These are phyloP conservation scores for Pharus latifolius DNA, from an alignment of 176 grass and related monocot species.

Conservation along the genomic window DNA sequence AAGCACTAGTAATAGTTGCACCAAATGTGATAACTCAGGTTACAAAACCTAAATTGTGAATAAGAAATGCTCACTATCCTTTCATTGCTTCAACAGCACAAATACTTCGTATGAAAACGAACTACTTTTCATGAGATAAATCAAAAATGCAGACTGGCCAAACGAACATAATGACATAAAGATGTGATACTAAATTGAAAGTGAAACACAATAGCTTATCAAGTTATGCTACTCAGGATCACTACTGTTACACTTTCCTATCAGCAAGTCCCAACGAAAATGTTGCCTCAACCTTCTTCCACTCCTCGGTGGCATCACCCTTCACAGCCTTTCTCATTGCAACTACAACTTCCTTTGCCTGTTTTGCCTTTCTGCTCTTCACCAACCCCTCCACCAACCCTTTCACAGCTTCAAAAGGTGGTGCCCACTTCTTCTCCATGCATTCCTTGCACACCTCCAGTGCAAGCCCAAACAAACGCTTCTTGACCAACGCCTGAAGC, in stretches of 20 bases:
- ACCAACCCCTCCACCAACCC: slow-evolving; percentile 44
- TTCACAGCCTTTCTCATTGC: slow-evolving; percentile 42
- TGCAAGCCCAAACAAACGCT: slow-evolving; percentile 23
- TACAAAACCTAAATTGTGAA: not conserved
- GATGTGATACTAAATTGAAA: not conserved
- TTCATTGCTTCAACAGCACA: not conserved
- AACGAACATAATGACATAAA: not conserved
- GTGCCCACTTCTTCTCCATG: slow-evolving; percentile 49
- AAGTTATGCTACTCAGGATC: not conserved
- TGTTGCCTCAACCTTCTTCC: slow-evolving; percentile 61
- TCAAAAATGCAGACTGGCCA: not conserved
- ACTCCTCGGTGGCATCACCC: slow-evolving; percentile 45
- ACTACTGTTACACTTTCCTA: not conserved
- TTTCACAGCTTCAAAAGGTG: slow-evolving; percentile 47
- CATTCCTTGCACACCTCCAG: slow-evolving; percentile 62
- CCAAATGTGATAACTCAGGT: not conserved
- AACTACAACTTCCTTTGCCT: slow-evolving; percentile 39
- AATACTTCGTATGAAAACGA: not conserved
- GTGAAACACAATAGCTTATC: not conserved
- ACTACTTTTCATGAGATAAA: not conserved
- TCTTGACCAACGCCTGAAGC: slow-evolving; percentile 49
- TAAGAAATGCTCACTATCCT: not conserved
- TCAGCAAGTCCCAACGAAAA: slow-evolving; percentile 15
- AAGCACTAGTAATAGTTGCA: not conserved
- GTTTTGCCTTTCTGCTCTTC: slow-evolving; percentile 42